Conservation (phyloP, 2,329 filamentous ascomycete species). For the Xylariales sp. region DNA sequence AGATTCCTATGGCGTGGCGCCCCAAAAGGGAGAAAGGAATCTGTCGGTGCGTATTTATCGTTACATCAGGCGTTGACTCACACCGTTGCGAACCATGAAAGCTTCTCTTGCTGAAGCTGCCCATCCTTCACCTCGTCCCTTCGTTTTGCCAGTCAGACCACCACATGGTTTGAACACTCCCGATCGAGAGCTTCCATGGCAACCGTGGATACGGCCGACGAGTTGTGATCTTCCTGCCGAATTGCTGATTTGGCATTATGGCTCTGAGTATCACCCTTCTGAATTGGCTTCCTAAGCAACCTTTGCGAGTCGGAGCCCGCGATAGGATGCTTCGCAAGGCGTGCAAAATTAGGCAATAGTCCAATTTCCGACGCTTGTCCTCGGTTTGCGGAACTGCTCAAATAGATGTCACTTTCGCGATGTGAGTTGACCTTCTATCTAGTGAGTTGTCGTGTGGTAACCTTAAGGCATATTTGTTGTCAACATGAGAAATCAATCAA, state of each 20-base stretch:
- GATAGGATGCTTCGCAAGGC: constrained; percentile 23
- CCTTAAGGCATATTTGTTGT: constrained; percentile 28
- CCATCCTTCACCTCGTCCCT: constrained; percentile 15
- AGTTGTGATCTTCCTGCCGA: constrained; percentile 11
- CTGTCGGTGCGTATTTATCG: constrained; percentile 10
- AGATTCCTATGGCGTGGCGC: constrained; percentile 8
- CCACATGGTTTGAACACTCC: constrained; percentile 20
- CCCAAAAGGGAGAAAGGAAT: constrained; percentile 11
- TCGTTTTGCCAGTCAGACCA: constrained; percentile 15
- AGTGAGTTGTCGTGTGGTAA: constrained; percentile 28
- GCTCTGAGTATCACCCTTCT: constrained; percentile 15
- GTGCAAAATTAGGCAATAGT: constrained; percentile 33
- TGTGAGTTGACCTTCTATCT: constrained; percentile 28
- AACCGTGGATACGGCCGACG: constrained; percentile 9
- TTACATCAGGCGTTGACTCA: constrained; percentile 13
- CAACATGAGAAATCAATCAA: constrained; percentile 46
- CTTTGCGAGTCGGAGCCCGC: constrained; percentile 18
- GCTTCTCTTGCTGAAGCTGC: constrained; percentile 13
- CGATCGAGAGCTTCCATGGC: constrained; percentile 14
- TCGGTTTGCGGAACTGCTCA: constrained; percentile 28
- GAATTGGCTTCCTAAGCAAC: constrained; percentile 18
- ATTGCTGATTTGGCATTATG: constrained; percentile 20
- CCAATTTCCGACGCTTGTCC: constrained; percentile 30
- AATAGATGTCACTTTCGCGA: constrained; percentile 28
- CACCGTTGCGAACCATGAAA: constrained; percentile 15